Evolutionary conservation across 371 early-diverging fungal species (phyloP), one percentile per base, ranked within the genome.

Genomic region (Capillidium heterosporum): DNA sequence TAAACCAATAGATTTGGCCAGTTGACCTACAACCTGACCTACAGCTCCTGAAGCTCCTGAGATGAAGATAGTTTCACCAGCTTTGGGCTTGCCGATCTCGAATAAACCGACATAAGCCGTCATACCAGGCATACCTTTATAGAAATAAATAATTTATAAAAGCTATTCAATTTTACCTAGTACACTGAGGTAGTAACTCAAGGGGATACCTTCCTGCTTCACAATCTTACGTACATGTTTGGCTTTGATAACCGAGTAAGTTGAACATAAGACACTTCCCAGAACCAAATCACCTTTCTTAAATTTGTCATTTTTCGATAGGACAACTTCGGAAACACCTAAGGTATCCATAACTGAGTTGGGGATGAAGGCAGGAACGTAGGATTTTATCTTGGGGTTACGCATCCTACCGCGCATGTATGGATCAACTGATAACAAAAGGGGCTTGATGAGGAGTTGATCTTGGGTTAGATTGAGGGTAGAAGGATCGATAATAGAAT

Each of bases 321-420:
- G 62, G 59, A 74, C 59, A 57, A 81, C 81, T 57, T 70, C 61
- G 23, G 62, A 69, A 35, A 77, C 68, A 32, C 64, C 68, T 10
- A 70, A 32, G 19, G 75, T 80, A 42, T 63, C 66, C 69, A 84
- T 64, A 0, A 80, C 74, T 56, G 78, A 55, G 56, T 75, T 74
- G 19, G 81, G 46, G 24, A 63, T 59, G 58, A 80, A 88, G 0
- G 76, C 68, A 15, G 80, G 63, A 7, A 66, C 59, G 49, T 75
- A 73, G 27, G 83, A 81, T 39, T 71, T 59, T 26, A 61, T 60
- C 1, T 61, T 47, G 5, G 67, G 13, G 47, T 67, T 65, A 58
- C 79, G 65, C 84, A 86, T 83, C 2, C 35, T 10, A 48, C 79
- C 81, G 57, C 84, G 80, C 71, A 79, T 72, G 48, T 75, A 69